phyloP scores from a whole-genome alignment of 2,329 filamentous ascomycete genomes.

The Cladosporium sp. region DNA sequence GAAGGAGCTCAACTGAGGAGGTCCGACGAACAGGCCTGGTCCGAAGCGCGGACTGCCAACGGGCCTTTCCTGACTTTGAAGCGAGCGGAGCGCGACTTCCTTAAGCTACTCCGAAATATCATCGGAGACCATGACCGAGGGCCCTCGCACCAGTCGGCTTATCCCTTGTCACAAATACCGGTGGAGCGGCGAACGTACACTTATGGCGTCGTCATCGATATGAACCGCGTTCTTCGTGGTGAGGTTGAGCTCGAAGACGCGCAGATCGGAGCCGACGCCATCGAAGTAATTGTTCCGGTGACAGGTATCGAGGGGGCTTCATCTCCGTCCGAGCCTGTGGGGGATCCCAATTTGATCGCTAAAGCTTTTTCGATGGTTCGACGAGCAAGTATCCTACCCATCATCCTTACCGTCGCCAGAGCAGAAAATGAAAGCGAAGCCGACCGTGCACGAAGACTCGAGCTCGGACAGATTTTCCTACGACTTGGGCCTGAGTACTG shows the following conservation, averaged over 20 bases:
- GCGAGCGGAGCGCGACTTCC: constrained; percentile 60
- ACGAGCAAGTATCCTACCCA: constrained; percentile 52
- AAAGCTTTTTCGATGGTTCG: constrained; percentile 55
- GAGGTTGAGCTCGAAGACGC: constrained; percentile 57
- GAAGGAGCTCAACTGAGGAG: constrained; percentile 12
- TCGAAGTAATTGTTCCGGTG: constrained; percentile 44
- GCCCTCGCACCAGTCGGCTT: constrained; percentile 56
- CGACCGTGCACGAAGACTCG: constrained; percentile 14
- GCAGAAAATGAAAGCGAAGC: constrained; percentile 9
- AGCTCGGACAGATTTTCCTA: constrained; percentile 52
- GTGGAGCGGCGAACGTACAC: constrained; percentile 59
- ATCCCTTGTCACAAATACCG: constrained; percentile 57
- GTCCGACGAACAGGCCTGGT: constrained; percentile 24
- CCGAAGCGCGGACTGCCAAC: constrained; percentile 28
- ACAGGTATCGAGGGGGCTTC: constrained; percentile 5
- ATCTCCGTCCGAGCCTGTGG: constrained; percentile 3
- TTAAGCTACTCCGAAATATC: constrained; percentile 60
- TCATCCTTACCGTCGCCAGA: constrained; percentile 36
- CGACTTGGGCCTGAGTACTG: constrained; percentile 56
- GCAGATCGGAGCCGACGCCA: constrained; percentile 61
- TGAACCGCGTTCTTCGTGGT: constrained; percentile 50
- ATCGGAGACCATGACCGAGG: constrained; percentile 47
- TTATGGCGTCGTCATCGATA: constrained; percentile 57
- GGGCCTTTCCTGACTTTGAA: constrained; percentile 63
- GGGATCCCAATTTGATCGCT: constrained; percentile 37